These are phyloP conservation scores for Calvatia gigantea DNA, from an alignment of 768 basidiomycete genomes.

Conservation along the genomic window DNA sequence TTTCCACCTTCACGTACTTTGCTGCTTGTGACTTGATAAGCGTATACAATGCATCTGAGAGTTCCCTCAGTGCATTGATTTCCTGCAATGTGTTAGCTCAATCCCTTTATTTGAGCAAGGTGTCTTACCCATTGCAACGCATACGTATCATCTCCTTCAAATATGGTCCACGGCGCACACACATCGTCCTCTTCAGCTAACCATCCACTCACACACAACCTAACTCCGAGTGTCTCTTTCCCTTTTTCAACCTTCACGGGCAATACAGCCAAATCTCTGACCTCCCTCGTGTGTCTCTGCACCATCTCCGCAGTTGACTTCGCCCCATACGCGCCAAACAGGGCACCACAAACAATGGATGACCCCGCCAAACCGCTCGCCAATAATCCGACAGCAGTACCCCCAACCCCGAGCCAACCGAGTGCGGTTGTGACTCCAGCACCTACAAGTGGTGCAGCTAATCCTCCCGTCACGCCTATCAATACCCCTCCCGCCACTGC, in stretches of 20 bases:
- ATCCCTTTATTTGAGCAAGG: not conserved
- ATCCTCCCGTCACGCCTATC: conserved; percentile 55
- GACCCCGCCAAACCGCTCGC: conserved; percentile 54
- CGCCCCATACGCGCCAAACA: conserved; percentile 58
- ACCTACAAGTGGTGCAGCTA: conserved; percentile 57
- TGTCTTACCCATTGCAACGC: conserved; percentile 53
- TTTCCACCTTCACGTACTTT: conserved; percentile 44
- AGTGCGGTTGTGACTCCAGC: conserved; percentile 46
- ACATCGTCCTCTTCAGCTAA: conserved; percentile 41
- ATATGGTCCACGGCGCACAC: conserved; percentile 49
- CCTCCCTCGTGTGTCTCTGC: conserved; percentile 45
- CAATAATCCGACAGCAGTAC: conserved; percentile 46
- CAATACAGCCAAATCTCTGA: conserved; percentile 49
- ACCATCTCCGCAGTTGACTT: conserved; percentile 45
- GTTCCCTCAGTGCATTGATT: conserved; percentile 46
- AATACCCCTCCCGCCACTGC: conserved; percentile 54
- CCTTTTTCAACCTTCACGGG: conserved; percentile 36
- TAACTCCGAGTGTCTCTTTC: conserved; percentile 44
- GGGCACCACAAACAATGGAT: conserved; percentile 51
- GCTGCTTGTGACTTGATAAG: conserved; percentile 46
- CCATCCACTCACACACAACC: conserved; percentile 58
- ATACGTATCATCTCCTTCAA: conserved; percentile 48
- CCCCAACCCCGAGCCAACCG: conserved; percentile 50
- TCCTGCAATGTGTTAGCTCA: conserved; percentile 33
- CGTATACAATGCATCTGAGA: conserved; percentile 43